A percentile compares a stretch with the other conserved stretches of the same genome.
Conservation (phyloP, 257 asterid genomes). For the Solanum pennellii region DNA sequence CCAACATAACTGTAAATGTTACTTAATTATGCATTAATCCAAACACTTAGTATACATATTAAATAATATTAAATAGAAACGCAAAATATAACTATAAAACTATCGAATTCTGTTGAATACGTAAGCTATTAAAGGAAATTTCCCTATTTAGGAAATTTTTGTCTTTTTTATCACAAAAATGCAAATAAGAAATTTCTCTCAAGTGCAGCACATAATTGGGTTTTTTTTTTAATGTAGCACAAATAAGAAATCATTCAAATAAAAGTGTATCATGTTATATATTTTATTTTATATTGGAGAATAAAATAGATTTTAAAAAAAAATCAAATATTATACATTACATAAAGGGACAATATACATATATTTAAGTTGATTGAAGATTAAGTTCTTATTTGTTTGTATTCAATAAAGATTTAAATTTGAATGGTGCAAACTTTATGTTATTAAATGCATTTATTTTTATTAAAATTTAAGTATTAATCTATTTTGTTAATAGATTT, state of each 20-base stretch:
- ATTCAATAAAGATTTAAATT: neutral
- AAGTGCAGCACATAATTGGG: neutral
- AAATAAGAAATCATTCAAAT: too few relatives aligned
- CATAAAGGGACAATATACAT: neutral
- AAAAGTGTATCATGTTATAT: neutral
- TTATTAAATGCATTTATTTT: neutral
- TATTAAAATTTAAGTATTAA: neutral
- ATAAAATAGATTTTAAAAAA: too few relatives aligned
- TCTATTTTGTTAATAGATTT: too few relatives aligned
- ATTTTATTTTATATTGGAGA: too few relatives aligned
- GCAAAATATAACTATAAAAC: neutral
- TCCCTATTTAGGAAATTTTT: neutral
- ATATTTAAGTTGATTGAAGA: neutral
- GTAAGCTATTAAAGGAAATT: neutral
- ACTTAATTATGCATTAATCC: neutral
- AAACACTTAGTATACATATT: neutral
- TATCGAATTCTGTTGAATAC: neutral
- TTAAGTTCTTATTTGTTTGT: neutral
- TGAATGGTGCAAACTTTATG: neutral
- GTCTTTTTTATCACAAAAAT: neutral
- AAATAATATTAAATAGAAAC: neutral
- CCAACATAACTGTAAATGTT: neutral
- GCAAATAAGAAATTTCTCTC: neutral
- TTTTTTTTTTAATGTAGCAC: neutral
- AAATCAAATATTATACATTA: neutral